Base-by-base conservation (phyloP, 2,329 filamentous ascomycete genomes). In the Penicillium corylophilum region DNA sequence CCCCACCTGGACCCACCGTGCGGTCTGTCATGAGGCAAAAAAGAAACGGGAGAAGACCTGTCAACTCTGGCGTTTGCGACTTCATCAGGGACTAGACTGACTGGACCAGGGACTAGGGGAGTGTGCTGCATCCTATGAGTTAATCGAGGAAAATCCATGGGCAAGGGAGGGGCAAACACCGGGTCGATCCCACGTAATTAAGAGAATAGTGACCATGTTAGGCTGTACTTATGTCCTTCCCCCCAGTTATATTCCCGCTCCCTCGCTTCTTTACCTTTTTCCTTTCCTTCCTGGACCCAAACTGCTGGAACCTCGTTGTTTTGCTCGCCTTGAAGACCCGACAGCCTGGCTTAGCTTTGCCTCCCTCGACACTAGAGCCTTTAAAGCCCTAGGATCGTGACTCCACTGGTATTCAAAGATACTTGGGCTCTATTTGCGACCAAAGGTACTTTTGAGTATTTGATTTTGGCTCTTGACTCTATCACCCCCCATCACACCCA, bases 1-100 rank as follows among this genome's bases (percentile, higher is more conserved):
- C 36, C 22, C 39, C 36, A 42, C 24, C 22, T 13, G 18, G 46
- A 48, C 39, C 46, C 46, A 48, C 46, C 38, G 26, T 12, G 38
- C 22, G 33, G 20, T 41, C 39, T 46, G 42, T 48, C 35, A 45
- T 49, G 41, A 44, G 46, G 46, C 50, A 41, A 48, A 46, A 56
- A 54, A 48, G 31, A 41, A 56, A 51, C 51, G 41, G 48, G 59
- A 64, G 57, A 55, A 56, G 62, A 66, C 63, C 63, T 65, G 63
- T 67, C 64, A 66, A 60, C 56, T 67, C 18, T 20, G 24, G 23
- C 33, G 41, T 44, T 26, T 24, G 23, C 22, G 13, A 41, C 13
- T 13, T 22, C 6, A 41, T 23, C 39, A 41, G 20, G n/a, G 20
- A 41, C 39, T 41, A 22, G 35, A 38, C 35, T 12, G 35, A 42